Percentiles rank a stretch among this genome's conserved stretches.
Evolutionary conservation across 1,284 basidiomycete genomes (phyloP).

Genomic region (Leccinum subrobustum): DNA sequence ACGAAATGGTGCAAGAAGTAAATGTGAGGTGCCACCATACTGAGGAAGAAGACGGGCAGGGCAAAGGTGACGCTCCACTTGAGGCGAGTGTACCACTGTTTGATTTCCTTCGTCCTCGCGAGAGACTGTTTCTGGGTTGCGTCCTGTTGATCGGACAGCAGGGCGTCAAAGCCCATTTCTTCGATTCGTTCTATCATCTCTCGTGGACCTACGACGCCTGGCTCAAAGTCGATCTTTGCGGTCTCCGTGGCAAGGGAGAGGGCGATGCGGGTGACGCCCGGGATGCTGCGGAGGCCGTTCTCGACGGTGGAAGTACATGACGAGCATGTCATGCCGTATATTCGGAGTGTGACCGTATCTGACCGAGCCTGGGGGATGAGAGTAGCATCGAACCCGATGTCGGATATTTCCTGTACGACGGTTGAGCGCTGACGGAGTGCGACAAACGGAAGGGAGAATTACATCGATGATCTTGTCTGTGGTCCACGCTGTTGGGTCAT

Average conservation of each 20-base stretch:
- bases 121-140: conserved; percentile 90
- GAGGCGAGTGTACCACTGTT: conserved; percentile 87
- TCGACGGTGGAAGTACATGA: conserved; percentile 83
- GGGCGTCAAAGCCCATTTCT: conserved; percentile 88
- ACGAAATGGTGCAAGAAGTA: conserved; percentile 54
- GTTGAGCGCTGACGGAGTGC: conserved; percentile 10
- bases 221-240: conserved; percentile 77
- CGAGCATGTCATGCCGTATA: conserved; percentile 92
- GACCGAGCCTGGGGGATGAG: conserved; percentile 61
- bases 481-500: conserved; percentile 81
- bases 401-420: conserved; percentile 74
- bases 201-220: conserved; percentile 71
- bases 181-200: conserved; percentile 87
- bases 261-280: conserved; percentile 73
- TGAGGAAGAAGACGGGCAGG: conserved; percentile 89
- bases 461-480: conserved; percentile 78
- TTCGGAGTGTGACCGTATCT: conserved; percentile 69
- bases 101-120: conserved; percentile 88
- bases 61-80: conserved; percentile 78
- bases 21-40: conserved; percentile 86
- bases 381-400: conserved; percentile 90
- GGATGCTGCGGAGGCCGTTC: conserved; percentile 62
- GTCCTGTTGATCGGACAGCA: conserved; percentile 80
- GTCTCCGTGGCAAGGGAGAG: conserved; percentile 76
- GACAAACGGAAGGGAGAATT: conserved; percentile 26